Conservation (phyloP, 2,329 filamentous ascomycete genomes). For the Tympanopsis confertula region DNA sequence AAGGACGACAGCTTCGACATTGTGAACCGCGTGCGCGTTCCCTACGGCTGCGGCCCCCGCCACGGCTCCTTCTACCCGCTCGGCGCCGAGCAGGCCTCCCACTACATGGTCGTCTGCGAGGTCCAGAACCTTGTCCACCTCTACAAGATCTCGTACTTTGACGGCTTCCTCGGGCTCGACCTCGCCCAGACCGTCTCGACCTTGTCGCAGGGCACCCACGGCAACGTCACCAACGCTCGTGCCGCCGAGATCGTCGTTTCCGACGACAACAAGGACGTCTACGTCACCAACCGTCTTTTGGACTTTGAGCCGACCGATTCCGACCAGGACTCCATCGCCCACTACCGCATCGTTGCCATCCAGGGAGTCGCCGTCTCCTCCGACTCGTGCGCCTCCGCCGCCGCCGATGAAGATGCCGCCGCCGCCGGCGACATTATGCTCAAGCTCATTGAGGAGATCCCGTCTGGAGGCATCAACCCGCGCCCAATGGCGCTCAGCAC, state of each 20-base stretch:
- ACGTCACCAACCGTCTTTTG: slow-evolving; percentile 36
- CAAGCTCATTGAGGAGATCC: neutral
- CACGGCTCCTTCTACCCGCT: slow-evolving; percentile 33
- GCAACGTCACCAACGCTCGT: neutral
- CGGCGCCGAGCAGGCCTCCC: slow-evolving; percentile 19
- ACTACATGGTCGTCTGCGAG: slow-evolving; percentile 36
- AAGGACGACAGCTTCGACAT: slow-evolving; percentile 25
- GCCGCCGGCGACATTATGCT: neutral
- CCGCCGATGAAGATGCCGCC: neutral
- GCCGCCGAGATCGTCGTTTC: slow-evolving; percentile 32
- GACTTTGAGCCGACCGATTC: slow-evolving; percentile 19
- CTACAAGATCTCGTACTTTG: slow-evolving; percentile 26
- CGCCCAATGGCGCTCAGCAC: neutral
- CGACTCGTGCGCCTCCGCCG: neutral
- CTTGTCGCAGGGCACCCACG: slow-evolving; percentile 7
- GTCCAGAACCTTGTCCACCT: slow-evolving; percentile 29
- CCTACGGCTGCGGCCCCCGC: slow-evolving; percentile 32
- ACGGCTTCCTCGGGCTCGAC: slow-evolving; percentile 20
- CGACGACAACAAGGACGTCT: slow-evolving; percentile 28
- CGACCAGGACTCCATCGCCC: slow-evolving; percentile 31
- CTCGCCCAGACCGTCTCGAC: slow-evolving; percentile 24
- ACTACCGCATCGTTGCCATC: slow-evolving; percentile 24
- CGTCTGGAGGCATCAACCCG: neutral
- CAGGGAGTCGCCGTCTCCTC: slow-evolving; percentile 3
- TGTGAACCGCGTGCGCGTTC: slow-evolving; percentile 18